phyloP scores from a whole-genome alignment of 176 grass and related monocot genomes.

The Juncus inflexus region DNA sequence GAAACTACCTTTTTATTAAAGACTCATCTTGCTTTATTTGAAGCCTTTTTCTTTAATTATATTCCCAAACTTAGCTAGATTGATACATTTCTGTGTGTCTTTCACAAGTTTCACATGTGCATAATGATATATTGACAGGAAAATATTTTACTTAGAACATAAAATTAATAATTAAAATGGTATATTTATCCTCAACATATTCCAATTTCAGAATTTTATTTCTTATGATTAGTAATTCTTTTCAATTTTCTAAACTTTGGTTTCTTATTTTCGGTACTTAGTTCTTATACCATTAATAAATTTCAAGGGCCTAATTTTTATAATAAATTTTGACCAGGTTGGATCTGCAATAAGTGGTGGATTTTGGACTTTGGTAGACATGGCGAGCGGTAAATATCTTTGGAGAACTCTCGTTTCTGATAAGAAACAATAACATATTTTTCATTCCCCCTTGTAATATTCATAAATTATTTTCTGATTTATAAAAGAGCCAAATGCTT shows the following conservation, averaged over 20 bases:
- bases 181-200: no score
- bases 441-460: not conserved
- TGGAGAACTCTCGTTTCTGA: slow-evolving; percentile 67
- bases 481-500: no score
- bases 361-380: slow-evolving; percentile 92
- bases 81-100: not conserved
- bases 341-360: slow-evolving; percentile 51
- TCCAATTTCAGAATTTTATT: no score
- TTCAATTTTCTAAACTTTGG: no score
- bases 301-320: slow-evolving; percentile 10
- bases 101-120: no score
- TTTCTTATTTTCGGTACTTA: not conserved
- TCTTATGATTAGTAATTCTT: no score
- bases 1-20: not conserved
- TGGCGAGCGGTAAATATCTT: slow-evolving; percentile 82
- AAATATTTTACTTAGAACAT: no score
- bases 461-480: no score
- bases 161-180: no score
- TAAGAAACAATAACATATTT: slow-evolving; percentile 36
- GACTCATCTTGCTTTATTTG: slow-evolving; percentile 4
- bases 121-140: no score
- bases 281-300: slow-evolving; percentile 1
- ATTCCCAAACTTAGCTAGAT: not conserved
- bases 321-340: slow-evolving; percentile 38
- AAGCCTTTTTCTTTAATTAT: slow-evolving; percentile 5